Evolutionary conservation across 2,329 filamentous ascomycete genomes (phyloP).

Genomic region (Septoria petroselini): DNA sequence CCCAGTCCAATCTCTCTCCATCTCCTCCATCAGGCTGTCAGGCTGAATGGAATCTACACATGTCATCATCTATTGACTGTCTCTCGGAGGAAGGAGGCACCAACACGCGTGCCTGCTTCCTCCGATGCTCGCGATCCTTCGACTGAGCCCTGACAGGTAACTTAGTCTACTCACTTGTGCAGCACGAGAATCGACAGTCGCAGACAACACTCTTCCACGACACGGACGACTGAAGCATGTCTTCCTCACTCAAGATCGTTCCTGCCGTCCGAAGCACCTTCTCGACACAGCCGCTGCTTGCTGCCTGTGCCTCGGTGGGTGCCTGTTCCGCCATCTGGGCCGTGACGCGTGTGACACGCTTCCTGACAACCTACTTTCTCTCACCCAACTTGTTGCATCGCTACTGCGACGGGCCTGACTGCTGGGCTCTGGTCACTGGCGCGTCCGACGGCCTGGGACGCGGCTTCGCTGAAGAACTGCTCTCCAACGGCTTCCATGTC

Average conservation of each 20-base stretch:
- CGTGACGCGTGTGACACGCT: conserved; percentile 22
- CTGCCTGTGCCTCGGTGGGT: conserved; percentile 6
- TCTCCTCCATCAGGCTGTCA: too few relatives aligned
- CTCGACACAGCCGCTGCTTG: conserved; percentile 2
- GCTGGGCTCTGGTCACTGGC: conserved; percentile 44
- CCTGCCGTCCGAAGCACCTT: neutral
- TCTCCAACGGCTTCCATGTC: conserved; percentile 51
- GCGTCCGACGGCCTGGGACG: conserved; percentile 54
- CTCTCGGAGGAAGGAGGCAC: too few relatives aligned
- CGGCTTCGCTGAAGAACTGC: conserved; percentile 50
- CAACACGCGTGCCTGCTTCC: neutral
- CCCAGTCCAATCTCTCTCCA: too few relatives aligned
- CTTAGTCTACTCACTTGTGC: neutral
- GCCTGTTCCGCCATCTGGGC: conserved; percentile 6
- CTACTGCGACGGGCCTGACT: neutral
- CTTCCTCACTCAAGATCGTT: neutral
- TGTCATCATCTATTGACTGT: too few relatives aligned
- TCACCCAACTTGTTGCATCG: conserved; percentile 7
- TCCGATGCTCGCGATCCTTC: neutral
- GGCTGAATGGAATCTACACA: too few relatives aligned
- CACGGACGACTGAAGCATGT: too few relatives aligned
- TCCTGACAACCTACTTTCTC: conserved; percentile 28
- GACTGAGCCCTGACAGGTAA: neutral
- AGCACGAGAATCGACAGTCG: too few relatives aligned
- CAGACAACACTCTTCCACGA: too few relatives aligned